Conservation (phyloP, 257 asterid species). For the Ocimum tenuiflorum region DNA sequence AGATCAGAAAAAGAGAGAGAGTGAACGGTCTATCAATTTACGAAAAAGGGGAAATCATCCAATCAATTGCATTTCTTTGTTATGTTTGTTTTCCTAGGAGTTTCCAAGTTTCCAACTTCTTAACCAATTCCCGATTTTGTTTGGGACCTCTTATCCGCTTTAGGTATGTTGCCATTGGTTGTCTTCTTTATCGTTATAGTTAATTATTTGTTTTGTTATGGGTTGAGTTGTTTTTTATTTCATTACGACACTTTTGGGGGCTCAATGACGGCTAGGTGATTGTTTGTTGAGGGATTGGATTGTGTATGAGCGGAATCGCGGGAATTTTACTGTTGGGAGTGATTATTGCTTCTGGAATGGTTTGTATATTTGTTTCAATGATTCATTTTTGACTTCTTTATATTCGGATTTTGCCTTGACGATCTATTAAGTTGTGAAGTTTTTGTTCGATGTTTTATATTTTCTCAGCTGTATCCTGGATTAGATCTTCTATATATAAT, state of each 20-base stretch:
- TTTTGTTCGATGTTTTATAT: conserved; percentile 4
- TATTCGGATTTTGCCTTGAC: conserved; percentile 14
- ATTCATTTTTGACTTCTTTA: conserved; percentile 23
- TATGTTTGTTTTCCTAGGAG: too few species aligned
- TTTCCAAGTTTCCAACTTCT: too few species aligned
- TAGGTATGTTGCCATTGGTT: conserved; percentile 13
- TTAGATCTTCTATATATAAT: too few species aligned
- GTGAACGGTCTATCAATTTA: too few species aligned
- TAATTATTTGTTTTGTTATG: too few species aligned
- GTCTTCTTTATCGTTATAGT: too few species aligned
- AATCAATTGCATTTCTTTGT: too few species aligned
- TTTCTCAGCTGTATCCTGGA: background rate
- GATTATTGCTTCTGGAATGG: conserved; percentile 25
- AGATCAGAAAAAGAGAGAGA: too few species aligned
- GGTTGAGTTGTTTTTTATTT: background rate
- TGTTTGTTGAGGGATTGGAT: background rate
- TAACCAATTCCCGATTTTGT: too few species aligned
- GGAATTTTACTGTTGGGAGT: conserved; percentile 2
- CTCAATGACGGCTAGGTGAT: too few species aligned
- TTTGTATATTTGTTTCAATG: conserved; percentile 17
- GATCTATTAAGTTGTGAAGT: conserved; percentile 1
- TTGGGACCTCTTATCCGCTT: too few species aligned
- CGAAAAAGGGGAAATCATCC: too few species aligned
- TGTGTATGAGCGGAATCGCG: background rate
- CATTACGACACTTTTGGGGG: background rate